Base-by-base conservation (phyloP, 1,284 basidiomycete genomes). In the Flammula alnicola region DNA sequence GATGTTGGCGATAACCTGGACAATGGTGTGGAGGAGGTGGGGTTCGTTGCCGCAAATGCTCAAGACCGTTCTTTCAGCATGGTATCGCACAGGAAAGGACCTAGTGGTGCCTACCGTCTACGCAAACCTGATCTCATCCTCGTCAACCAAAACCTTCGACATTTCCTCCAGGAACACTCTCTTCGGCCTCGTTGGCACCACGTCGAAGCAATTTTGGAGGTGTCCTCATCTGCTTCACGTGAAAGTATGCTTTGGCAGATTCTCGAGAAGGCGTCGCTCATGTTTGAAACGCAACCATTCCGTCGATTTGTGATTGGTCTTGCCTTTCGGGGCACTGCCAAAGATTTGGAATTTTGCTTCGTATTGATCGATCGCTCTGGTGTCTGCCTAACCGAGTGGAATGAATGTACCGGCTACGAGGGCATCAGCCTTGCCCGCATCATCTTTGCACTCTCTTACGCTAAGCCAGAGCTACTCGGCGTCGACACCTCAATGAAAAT, bases 221-320 rank as follows among this genome's bases (percentile, higher is more conserved):
- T 52, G 23, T 39, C 46, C 5, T 16, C 23, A 33, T 39, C 33
- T 29, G 35, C 38, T 27, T 11, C 46, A 8, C 12, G 17, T 32
- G 25, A 44, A 23, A 44, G 31, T 33, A 43, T 52, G 31, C 4
- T 52, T 26, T 35, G 5, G 29, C 38, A 47, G 36, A 52, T 52
- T 35, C 38, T 48, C 17, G 46, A 52, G 46, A 52, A 52, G 31
- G 19, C 40, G 11, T 20, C 39, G 5, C 46, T 48, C 8, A 52
- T 52, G 51, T 52, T 56, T 39, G 46, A 49, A 38, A 22, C 41
- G 17, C 50, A 56, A 19, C 46, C 50, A 42, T 52, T 52, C 41
- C 43, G 47, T 23, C 27, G 50, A 0, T 55, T 46, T 44, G 47
- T 26, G 14, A 16, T 49, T 6, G 50, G 26, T 39, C 46, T 56